A percentile compares a stretch with the other conserved stretches of the same genome.
Evolutionary conservation across 2,329 filamentous ascomycete species (phyloP).

Genomic region (Ilyonectria mors-panacis): DNA sequence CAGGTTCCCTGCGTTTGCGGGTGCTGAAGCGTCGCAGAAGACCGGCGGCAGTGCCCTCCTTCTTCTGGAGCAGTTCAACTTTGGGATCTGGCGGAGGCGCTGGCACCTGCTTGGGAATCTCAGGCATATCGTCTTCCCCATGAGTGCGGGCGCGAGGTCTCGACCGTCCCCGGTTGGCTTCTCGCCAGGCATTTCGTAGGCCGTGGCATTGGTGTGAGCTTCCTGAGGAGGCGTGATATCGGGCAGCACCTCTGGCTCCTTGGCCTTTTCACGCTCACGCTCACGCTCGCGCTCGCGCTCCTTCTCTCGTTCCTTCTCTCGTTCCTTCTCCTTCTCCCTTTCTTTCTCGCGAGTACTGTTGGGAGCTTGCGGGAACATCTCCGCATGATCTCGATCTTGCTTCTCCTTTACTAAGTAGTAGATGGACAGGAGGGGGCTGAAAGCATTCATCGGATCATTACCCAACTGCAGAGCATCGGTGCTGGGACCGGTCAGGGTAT

Average conservation of each 20-base stretch:
- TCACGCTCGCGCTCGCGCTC: constrained; percentile 45
- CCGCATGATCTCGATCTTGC: constrained; percentile 79
- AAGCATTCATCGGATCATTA: constrained; percentile 92
- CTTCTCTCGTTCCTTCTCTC: constrained; percentile 41
- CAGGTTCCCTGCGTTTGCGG: constrained; percentile 79
- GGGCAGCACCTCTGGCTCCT: constrained; percentile 69
- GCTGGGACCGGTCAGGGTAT: constrained; percentile 88
- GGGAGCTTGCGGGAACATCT: constrained; percentile 63
- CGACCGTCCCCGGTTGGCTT: constrained; percentile 87
- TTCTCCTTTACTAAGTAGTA: constrained; percentile 98
- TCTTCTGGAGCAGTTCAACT: constrained; percentile 76
- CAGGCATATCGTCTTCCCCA: constrained; percentile 90
- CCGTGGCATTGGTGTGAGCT: constrained; percentile 87
- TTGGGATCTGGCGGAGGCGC: constrained; percentile 67
- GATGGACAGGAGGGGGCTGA: constrained; percentile 90
- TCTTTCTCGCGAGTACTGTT: constrained; percentile 52
- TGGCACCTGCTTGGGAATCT: constrained; percentile 59
- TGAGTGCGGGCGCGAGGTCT: constrained; percentile 92
- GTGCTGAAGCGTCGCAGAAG: constrained; percentile 93
- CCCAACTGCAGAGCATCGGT: constrained; percentile 87
- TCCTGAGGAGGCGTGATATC: constrained; percentile 86
- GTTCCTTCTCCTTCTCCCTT: constrained; percentile 44
- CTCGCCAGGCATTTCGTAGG: constrained; percentile 92
- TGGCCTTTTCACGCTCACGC: constrained; percentile 49
- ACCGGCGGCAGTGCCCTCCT: constrained; percentile 89